Conservation (phyloP, 1,139 yeast species). For the Meyerozyma athensensis region DNA sequence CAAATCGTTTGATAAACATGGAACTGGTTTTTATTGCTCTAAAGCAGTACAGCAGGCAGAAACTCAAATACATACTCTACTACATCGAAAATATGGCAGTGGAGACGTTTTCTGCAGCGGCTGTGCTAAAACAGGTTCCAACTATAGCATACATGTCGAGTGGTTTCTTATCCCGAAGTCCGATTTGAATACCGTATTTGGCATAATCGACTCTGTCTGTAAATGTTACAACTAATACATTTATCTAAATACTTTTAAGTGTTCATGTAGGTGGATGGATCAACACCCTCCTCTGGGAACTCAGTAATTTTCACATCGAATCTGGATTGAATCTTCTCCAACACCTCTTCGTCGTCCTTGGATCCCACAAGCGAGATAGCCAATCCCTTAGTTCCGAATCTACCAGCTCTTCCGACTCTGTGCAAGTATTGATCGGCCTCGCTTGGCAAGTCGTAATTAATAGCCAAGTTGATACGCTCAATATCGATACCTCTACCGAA, state of each 20-base stretch:
- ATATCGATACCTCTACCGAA: constrained; percentile 99
- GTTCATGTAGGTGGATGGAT: constrained; percentile 97
- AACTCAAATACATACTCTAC: constrained; percentile 30
- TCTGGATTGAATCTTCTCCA: constrained; percentile 92
- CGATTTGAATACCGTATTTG: constrained; percentile 34
- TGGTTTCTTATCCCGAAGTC: constrained; percentile 55
- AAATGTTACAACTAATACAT: constrained; percentile 6
- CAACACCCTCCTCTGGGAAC: constrained; percentile 98
- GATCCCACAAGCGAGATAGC: constrained; percentile 87
- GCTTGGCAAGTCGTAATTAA: constrained; percentile 85
- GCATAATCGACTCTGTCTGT: constrained; percentile 33
- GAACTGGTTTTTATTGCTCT: constrained; percentile 31
- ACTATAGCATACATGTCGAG: constrained; percentile 45
- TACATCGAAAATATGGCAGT: constrained; percentile 35
- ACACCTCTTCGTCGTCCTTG: constrained; percentile 83
- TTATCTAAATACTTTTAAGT: constrained; percentile 39
- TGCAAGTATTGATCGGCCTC: constrained; percentile 98
- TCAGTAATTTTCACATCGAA: constrained; percentile 93
- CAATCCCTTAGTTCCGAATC: constrained; percentile 98
- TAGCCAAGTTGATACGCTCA: constrained; percentile 96
- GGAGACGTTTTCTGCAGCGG: constrained; percentile 43
- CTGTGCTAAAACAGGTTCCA: constrained; percentile 16
- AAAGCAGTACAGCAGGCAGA: constrained; percentile 33
- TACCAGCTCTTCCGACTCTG: constrained; percentile 99
- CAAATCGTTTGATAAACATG: background rate